Evolutionary conservation across 345 rosid genomes (phyloP).

Genomic region (Salix caprea): DNA sequence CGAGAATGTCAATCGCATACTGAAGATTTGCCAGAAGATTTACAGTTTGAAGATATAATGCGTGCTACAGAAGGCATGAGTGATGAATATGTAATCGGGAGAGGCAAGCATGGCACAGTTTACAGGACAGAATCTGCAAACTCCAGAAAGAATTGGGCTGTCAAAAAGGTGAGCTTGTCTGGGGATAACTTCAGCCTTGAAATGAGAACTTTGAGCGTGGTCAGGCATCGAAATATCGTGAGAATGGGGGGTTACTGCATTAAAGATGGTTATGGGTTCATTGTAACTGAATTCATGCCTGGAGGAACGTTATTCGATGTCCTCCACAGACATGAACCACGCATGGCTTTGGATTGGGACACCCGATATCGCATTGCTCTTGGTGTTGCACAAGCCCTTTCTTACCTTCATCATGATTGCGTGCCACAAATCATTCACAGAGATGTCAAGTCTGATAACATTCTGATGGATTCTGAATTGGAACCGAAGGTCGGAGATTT

Average conservation of each 20-base stretch:
- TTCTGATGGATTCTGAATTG: constrained; percentile 34
- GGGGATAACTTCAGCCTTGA: constrained; percentile 28
- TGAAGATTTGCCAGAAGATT: constrained; percentile 30
- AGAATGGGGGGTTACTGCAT: constrained; percentile 35
- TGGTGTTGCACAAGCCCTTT: constrained; percentile 38
- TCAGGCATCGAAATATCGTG: constrained; percentile 33
- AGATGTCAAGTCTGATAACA: constrained; percentile 34
- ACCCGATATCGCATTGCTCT: constrained; percentile 29
- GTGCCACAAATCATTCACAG: constrained; percentile 40
- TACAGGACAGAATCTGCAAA: constrained; percentile 30
- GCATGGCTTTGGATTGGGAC: constrained; percentile 24
- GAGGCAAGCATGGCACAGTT: constrained; percentile 43
- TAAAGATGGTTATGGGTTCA: constrained; percentile 29
- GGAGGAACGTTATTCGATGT: constrained; percentile 32
- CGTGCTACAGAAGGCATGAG: constrained; percentile 36
- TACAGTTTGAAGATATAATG: constrained; percentile 32
- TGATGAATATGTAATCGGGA: constrained; percentile 34
- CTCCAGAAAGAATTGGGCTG: constrained; percentile 31
- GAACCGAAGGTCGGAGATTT: constrained; percentile 42
- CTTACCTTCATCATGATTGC: constrained; percentile 42
- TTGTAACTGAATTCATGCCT: constrained; percentile 34
- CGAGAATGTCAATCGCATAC: constrained; percentile 11
- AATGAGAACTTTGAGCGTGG: constrained; percentile 26
- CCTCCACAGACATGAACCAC: constrained; percentile 24
- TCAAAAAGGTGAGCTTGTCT: constrained; percentile 35